Percentiles rank a stretch among this genome's conserved stretches.
Evolutionary conservation across 768 basidiomycete genomes (phyloP).

Genomic region (Kwoniella sp.): DNA sequence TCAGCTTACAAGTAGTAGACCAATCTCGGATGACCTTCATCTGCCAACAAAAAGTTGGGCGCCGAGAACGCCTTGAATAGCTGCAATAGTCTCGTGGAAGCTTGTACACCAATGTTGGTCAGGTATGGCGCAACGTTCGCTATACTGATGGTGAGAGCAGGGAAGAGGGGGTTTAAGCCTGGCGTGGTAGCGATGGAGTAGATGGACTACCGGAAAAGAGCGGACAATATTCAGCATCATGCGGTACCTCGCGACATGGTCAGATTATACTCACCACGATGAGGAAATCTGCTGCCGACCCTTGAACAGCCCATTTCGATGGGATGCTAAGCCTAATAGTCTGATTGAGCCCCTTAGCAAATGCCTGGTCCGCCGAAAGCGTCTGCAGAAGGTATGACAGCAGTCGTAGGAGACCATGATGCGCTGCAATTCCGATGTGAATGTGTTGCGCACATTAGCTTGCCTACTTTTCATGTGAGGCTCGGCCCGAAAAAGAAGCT

Average conservation of each 20-base stretch:
- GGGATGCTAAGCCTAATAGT: constrained; percentile 67
- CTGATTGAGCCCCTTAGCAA: constrained; percentile 69
- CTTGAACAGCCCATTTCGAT: constrained; percentile 72
- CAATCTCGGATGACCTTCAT: constrained; percentile 91
- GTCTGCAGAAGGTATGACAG: constrained; percentile 90
- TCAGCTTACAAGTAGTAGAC: constrained; percentile 84
- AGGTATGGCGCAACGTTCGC: constrained; percentile 87
- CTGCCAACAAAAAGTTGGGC: constrained; percentile 82
- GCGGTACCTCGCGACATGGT: background rate
- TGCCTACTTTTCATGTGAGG: background rate
- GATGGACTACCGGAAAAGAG: constrained; percentile 64
- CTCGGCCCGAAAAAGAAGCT: constrained; percentile 55
- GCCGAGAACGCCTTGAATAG: constrained; percentile 89
- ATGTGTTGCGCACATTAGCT: background rate
- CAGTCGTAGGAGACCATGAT: constrained; percentile 85
- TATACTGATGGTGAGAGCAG: constrained; percentile 85
- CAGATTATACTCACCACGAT: constrained; percentile 67
- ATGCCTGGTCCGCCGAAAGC: constrained; percentile 78
- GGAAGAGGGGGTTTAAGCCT: constrained; percentile 83
- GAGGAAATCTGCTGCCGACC: constrained; percentile 81
- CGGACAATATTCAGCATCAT: background rate
- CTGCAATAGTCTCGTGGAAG: constrained; percentile 81
- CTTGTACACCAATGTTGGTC: constrained; percentile 74
- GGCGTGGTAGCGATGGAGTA: constrained; percentile 88
- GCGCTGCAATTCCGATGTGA: constrained; percentile 63